A percentile compares a stretch with the other conserved stretches of the same genome.
phyloP scores from a whole-genome alignment of 2,329 filamentous ascomycete species.

The Lachnellula suecica region DNA sequence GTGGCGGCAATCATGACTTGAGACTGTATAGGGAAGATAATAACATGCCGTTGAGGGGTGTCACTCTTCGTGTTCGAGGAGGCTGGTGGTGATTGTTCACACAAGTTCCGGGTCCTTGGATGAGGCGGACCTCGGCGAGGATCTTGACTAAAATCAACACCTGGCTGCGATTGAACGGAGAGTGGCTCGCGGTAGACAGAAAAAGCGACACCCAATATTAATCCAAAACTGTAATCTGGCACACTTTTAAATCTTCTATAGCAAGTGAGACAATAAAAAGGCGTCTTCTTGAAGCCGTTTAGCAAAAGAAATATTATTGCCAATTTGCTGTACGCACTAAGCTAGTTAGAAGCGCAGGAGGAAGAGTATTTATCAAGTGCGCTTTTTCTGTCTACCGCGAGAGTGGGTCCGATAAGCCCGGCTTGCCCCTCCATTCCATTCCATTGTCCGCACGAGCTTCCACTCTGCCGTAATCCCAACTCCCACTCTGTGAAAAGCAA shows the following conservation, averaged over 20 bases:
- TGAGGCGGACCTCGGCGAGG: background rate
- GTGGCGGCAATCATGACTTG: constrained; percentile 64
- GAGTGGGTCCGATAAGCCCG: background rate
- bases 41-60: constrained; percentile 19
- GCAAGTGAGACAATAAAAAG: no score
- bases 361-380: no score
- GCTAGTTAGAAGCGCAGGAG: no score
- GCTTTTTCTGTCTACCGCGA: background rate
- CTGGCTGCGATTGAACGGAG: background rate
- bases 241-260: no score
- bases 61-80: background rate
- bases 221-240: no score
- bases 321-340: no score
- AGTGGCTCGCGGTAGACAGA: background rate
- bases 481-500: background rate
- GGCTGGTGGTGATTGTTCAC: no score
- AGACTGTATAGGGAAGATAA: background rate
- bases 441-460: background rate
- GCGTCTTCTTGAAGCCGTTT: no score
- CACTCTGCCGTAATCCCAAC: background rate
- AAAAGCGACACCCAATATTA: no score
- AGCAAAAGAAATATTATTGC: no score
- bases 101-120: no score
- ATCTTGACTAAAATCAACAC: background rate
- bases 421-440: background rate